These are phyloP conservation scores for Lactifluus subvellereus DNA, from an alignment of 768 basidiomycete species.

Conservation along the genomic window DNA sequence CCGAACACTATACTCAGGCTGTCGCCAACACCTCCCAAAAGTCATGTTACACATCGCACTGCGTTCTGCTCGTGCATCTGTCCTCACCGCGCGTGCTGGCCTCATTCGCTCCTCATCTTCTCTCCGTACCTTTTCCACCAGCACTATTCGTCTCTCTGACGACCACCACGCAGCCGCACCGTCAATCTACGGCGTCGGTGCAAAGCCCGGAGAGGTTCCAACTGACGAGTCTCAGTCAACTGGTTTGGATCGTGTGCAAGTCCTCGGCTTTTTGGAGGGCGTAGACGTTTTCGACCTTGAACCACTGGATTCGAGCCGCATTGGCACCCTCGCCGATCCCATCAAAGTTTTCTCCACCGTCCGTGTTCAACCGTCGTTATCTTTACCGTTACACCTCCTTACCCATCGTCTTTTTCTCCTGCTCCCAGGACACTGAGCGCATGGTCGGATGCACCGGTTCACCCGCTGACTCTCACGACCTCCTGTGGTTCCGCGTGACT, in stretches of 20 bases:
- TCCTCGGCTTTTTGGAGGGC: conserved; percentile 84
- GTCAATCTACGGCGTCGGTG: conserved; percentile 64
- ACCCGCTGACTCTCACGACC: conserved; percentile 93
- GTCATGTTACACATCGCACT: conserved; percentile 31
- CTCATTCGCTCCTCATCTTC: conserved; percentile 25
- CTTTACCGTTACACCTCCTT: neutral
- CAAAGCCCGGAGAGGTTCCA: conserved; percentile 67
- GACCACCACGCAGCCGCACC: conserved; percentile 46
- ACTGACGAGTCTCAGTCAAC: conserved; percentile 89
- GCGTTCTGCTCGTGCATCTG: conserved; percentile 27
- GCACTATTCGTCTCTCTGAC: conserved; percentile 49
- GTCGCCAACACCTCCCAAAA: conserved; percentile 17
- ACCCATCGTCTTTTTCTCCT: conserved; percentile 10
- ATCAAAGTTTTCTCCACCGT: conserved; percentile 85
- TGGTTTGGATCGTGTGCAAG: conserved; percentile 93
- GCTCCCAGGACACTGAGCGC: conserved; percentile 64
- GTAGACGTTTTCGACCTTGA: conserved; percentile 85
- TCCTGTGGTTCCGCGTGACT: conserved; percentile 73
- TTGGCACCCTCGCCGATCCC: conserved; percentile 85
- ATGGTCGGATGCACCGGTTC: conserved; percentile 92
- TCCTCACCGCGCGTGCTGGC: conserved; percentile 12
- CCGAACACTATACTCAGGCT: neutral
- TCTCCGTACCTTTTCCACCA: conserved; percentile 55
- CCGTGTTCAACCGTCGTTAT: conserved; percentile 32
- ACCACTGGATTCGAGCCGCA: conserved; percentile 75